These are phyloP conservation scores for Boletus speciosus DNA, from an alignment of 768 basidiomycete species.

Conservation along the genomic window DNA sequence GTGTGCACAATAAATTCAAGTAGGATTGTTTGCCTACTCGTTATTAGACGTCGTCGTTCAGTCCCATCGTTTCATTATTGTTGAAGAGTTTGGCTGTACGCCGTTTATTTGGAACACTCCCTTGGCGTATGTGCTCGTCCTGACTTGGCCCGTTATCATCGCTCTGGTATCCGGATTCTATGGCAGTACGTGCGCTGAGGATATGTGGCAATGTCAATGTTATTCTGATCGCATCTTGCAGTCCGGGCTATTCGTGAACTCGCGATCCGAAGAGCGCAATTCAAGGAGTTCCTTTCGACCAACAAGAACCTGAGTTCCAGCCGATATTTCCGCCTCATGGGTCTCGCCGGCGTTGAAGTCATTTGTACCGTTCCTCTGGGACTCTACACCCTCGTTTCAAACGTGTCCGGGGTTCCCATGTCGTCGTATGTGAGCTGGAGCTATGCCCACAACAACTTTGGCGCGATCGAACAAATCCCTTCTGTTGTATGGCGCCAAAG, in stretches of 20 bases:
- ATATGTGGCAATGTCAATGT: accelerated
- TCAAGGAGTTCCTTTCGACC: conserved; percentile 35
- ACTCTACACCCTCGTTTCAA: conserved; percentile 37
- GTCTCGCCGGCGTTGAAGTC: conserved; percentile 47
- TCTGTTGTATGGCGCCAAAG: conserved; percentile 38
- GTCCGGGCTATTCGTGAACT: conserved; percentile 33
- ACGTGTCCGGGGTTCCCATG: conserved; percentile 18
- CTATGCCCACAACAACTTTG: conserved; percentile 42
- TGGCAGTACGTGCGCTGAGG: conserved; percentile 29
- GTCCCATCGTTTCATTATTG: conserved; percentile 47
- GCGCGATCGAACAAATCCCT: conserved; percentile 39
- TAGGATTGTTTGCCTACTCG: background rate
- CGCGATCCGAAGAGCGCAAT: conserved; percentile 29
- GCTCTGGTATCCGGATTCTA: conserved; percentile 40
- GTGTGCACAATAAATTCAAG: conserved; percentile 13
- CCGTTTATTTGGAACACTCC: conserved; percentile 38
- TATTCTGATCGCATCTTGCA: conserved; percentile 10
- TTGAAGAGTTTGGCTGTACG: conserved; percentile 48
- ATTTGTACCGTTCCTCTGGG: conserved; percentile 32
- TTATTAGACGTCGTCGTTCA: conserved; percentile 48
- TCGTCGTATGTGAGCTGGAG: conserved; percentile 46
- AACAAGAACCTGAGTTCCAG: conserved; percentile 43
- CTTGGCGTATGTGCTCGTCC: conserved; percentile 34
- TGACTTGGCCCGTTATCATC: conserved; percentile 39
- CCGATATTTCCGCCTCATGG: conserved; percentile 62